Evolutionary conservation across 1,139 yeast species (phyloP).

Genomic region (Suhomyces choctaworum): DNA sequence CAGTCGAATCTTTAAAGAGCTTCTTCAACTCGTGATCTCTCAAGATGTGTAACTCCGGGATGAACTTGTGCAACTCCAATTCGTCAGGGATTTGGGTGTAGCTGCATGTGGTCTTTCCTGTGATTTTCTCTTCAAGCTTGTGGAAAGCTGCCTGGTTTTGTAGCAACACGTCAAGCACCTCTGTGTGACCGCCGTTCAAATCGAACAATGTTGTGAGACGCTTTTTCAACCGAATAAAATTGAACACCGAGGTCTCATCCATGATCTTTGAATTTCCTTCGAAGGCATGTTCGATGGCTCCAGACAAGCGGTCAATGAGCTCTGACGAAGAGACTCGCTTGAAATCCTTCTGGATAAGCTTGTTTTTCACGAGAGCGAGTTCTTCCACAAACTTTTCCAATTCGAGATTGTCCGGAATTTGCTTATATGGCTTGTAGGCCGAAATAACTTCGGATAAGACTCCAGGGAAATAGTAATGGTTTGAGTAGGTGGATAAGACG

Average conservation of each 20-base stretch:
- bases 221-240: slow-evolving; percentile 24
- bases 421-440: slow-evolving; percentile 14
- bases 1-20: slow-evolving; percentile 13
- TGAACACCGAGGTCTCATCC: slow-evolving; percentile 19
- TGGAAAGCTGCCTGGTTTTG: slow-evolving; percentile 6
- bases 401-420: slow-evolving; percentile 26
- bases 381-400: slow-evolving; percentile 20
- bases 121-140: not conserved
- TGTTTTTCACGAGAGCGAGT: slow-evolving; percentile 13
- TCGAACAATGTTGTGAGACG: slow-evolving; percentile 26
- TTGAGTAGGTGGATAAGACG: slow-evolving; percentile 3
- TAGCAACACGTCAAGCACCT: slow-evolving; percentile 33
- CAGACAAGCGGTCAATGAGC: slow-evolving; percentile 19
- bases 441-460: slow-evolving; percentile 1
- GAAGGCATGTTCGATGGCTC: slow-evolving; percentile 21
- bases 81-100: slow-evolving; percentile 28
- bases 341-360: slow-evolving; percentile 13
- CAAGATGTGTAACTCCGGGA: slow-evolving; percentile 16
- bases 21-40: slow-evolving; percentile 15
- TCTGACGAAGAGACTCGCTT: slow-evolving; percentile 6
- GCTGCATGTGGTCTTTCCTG: not conserved
- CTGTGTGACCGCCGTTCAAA: slow-evolving; percentile 33
- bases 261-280: slow-evolving; percentile 18
- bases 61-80: slow-evolving; percentile 21
- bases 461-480: slow-evolving; percentile 4